These are phyloP conservation scores for Telopea speciosissima DNA, from an alignment of 177 flowering plant species.

Conservation along the genomic window DNA sequence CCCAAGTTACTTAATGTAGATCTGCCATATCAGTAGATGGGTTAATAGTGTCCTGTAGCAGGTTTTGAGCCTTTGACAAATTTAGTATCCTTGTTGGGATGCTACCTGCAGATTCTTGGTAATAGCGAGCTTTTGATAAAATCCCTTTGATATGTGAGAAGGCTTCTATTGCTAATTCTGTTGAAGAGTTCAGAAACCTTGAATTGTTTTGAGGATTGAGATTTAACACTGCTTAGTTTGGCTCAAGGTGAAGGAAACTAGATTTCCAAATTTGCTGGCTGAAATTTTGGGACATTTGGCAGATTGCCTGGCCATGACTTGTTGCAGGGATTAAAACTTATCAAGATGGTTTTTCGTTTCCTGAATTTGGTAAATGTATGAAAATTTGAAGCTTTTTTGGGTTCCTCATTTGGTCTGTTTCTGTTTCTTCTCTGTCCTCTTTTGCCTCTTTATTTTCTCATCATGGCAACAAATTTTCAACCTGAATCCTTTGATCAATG, in stretches of 20 bases:
- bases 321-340: too few relatives aligned
- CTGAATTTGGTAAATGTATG: neutral
- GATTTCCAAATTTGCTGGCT: neutral
- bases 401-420: neutral
- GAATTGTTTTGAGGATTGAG: neutral
- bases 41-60: neutral
- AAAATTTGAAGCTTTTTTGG: too few relatives aligned
- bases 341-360: neutral
- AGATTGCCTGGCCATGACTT: neutral
- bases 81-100: neutral
- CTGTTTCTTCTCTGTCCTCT: too few relatives aligned
- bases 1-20: neutral
- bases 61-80: neutral
- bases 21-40: neutral
- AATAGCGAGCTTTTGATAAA: neutral
- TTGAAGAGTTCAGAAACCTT: neutral
- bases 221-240: neutral
- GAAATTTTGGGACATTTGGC: neutral
- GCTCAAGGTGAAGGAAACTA: neutral
- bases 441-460: neutral
- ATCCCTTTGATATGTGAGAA: neutral
- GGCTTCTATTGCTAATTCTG: neutral
- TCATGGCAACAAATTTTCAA: neutral
- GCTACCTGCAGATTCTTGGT: neutral
- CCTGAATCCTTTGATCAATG: neutral